phyloP scores from a whole-genome alignment of 2,329 filamentous ascomycete genomes.

The Sodiomyces alkalinus region DNA sequence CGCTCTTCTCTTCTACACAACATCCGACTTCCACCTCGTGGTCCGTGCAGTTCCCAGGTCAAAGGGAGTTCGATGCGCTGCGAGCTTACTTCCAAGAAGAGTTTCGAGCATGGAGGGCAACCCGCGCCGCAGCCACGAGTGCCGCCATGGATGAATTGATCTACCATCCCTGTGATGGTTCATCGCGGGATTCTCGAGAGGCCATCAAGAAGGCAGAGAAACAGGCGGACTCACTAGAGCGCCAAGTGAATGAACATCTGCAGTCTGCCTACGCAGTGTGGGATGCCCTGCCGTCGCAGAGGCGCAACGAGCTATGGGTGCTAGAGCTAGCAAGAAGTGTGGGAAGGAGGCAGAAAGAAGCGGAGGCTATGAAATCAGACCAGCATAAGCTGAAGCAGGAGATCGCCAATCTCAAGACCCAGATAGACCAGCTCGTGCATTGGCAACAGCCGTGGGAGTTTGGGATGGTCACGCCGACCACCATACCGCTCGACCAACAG shows the following conservation, averaged over 20 bases:
- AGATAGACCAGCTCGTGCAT: conserved; percentile 43
- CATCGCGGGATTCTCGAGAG: conserved; percentile 27
- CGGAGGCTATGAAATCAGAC: conserved; percentile 32
- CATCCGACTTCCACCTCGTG: conserved; percentile 67
- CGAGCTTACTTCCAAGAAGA: conserved; percentile 50
- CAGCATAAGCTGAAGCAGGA: conserved; percentile 40
- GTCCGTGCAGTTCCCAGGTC: conserved; percentile 61
- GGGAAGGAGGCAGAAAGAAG: conserved; percentile 39
- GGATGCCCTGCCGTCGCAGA: conserved; percentile 43
- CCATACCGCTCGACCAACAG: conserved; percentile 34
- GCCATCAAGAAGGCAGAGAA: conserved; percentile 32
- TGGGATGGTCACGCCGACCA: conserved; percentile 34
- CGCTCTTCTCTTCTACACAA: conserved; percentile 67
- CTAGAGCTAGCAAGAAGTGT: conserved; percentile 46
- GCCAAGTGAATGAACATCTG: conserved; percentile 58
- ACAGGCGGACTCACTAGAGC: conserved; percentile 45
- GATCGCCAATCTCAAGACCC: conserved; percentile 36
- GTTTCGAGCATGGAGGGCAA: conserved; percentile 49
- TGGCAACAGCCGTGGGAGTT: conserved; percentile 46
- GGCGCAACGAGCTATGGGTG: conserved; percentile 44
- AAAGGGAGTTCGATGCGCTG: conserved; percentile 60
- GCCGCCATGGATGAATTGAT: conserved; percentile 33
- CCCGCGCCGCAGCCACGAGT: conserved; percentile 33
- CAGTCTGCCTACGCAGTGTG: conserved; percentile 66
- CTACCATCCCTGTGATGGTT: conserved; percentile 27